Evolutionary conservation across 805 yeast species (phyloP), one percentile per base, ranked within the genome.

Genomic region (Lachancea thermotolerans): DNA sequence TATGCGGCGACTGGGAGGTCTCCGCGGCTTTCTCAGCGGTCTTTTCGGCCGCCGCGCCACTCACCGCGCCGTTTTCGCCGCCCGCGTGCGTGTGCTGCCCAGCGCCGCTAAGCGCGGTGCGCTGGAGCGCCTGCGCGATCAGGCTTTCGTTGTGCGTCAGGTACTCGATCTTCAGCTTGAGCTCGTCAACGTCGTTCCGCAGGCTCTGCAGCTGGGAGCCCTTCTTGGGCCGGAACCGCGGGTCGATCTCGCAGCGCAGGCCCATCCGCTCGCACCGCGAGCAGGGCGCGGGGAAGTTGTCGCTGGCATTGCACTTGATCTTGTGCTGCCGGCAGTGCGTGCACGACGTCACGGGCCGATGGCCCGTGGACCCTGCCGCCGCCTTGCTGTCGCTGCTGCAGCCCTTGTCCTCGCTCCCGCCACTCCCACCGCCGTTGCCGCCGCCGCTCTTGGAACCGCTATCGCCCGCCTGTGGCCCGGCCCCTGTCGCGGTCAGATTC

Each of bases 301-400:
- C 90, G 2, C 87, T 77, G 1, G 97, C 97, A 60, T 90, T 87
- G 66, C 97, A 90, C 60, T 84, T 85, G 62, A 90, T 88, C 65
- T 90, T 90, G 63, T 89, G 96, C 60, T 90, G 96, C 42, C 97
- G 78, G 60, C 97, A 90, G 61, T 88, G 93, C 0, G 96, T 86
- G 60, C 97, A 90, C 2, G 95, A 84, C 0, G 95, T 87, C 1
- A 89, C 95, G 0, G 96, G 96, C 45, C 96, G 68, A 57, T 85
- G 91, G 1, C 82, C 81, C 0, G 78, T 55, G 5, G 56, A 42
- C 31, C 46, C 45, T 3, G 46, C 37, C 2, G 38, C 41, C 29
- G 15, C 34, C 29, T 48, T 48, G 21, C 37, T 16, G 12, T 41
- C 47, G 17, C 30, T 21, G 11, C 34, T 21, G 11, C 25, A 25